phyloP scores from a whole-genome alignment of 345 rosid species.

The Salix arbutifolia region DNA sequence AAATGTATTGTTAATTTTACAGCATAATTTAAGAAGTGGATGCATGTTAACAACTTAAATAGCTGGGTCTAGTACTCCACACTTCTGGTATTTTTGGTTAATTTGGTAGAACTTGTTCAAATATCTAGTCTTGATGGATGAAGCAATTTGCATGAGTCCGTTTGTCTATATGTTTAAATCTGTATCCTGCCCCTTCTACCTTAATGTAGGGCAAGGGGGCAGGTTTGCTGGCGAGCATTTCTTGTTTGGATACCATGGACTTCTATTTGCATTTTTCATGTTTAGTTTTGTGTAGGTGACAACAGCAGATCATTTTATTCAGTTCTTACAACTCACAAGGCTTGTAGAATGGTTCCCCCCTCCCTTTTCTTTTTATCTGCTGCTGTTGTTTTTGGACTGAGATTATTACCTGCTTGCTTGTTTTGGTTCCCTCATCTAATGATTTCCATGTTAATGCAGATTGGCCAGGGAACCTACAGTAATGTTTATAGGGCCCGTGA shows the following conservation, averaged over 20 bases:
- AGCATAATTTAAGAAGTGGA: not conserved
- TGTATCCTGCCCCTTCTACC: not conserved
- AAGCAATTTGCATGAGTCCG: not conserved
- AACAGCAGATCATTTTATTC: not conserved
- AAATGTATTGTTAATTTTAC: not conserved
- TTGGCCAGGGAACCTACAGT: constrained; percentile 98
- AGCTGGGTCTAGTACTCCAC: not conserved
- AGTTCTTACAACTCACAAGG: not conserved
- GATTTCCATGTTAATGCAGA: constrained; percentile 44
- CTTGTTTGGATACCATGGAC: not conserved
- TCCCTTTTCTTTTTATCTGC: not conserved
- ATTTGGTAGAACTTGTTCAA: not conserved
- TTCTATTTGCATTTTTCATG: not conserved
- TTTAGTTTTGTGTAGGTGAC: not conserved
- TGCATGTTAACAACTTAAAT: not conserved
- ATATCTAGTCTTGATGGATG: not conserved
- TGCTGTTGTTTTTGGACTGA: not conserved
- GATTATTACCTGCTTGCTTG: not conserved
- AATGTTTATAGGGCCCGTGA: constrained; percentile 96
- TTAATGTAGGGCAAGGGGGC: not conserved
- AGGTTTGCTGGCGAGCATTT: not conserved
- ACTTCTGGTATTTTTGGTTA: not conserved
- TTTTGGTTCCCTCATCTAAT: constrained; percentile 14
- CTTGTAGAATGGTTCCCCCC: not conserved
- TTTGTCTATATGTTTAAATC: not conserved